A percentile compares a stretch with the other conserved stretches of the same genome.
Evolutionary conservation across 768 basidiomycete species (phyloP).

Genomic region (Lactarius hengduanensis): DNA sequence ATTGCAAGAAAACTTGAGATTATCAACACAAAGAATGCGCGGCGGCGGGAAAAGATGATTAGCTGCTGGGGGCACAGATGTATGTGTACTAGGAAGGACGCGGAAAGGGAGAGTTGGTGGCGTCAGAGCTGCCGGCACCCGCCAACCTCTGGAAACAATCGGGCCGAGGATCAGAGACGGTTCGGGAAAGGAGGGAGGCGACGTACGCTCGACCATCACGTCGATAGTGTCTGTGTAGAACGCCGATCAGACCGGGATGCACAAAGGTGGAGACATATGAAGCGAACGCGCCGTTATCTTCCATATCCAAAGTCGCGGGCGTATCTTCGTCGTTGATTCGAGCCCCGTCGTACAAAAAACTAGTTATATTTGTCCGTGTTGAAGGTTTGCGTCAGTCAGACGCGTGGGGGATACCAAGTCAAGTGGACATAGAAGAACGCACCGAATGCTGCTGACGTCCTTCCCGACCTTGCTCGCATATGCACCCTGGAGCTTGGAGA

Average conservation of each 20-base stretch:
- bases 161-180: constrained; percentile 5
- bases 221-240: constrained; percentile 76
- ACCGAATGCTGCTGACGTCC: constrained; percentile 87
- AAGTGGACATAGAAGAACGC: constrained; percentile 34
- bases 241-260: constrained; percentile 4
- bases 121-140: constrained; percentile 50
- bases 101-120: constrained; percentile 23
- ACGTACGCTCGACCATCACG: constrained; percentile 94
- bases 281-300: constrained; percentile 67
- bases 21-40: constrained; percentile 23
- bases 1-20: constrained; percentile 24
- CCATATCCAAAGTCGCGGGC: constrained; percentile 81
- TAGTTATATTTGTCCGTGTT: constrained; percentile 34
- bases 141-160: constrained; percentile 54
- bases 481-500: constrained; percentile 89
- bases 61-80: constrained; percentile 15
- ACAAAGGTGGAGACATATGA: not conserved
- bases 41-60: constrained; percentile 11
- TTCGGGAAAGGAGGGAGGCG: constrained; percentile 18
- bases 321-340: constrained; percentile 90
- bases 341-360: constrained; percentile 88
- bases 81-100: constrained; percentile 19
- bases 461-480: constrained; percentile 93
- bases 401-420: not conserved
- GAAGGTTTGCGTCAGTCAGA: not conserved